Evolutionary conservation across 1,139 yeast genomes (phyloP).

Genomic region (Diutina catenulata): DNA sequence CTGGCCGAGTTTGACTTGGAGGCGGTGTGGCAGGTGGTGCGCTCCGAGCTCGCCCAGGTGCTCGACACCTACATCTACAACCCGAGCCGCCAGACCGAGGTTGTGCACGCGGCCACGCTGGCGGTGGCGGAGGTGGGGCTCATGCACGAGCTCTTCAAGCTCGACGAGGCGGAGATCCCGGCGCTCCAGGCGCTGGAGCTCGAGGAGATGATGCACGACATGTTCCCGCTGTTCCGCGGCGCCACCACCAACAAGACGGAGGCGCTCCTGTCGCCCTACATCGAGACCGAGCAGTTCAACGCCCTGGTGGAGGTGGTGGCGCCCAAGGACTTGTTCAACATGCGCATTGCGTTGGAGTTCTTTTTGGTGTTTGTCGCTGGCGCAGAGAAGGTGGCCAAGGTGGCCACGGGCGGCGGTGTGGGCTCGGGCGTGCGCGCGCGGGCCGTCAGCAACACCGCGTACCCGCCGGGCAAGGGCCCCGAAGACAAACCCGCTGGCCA

Average conservation of each 20-base stretch:
- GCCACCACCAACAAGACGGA: slow-evolving; percentile 12
- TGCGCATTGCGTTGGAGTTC: slow-evolving; percentile 60
- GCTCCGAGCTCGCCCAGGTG: slow-evolving; percentile 45
- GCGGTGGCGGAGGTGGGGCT: slow-evolving; percentile 10
- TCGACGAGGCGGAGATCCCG: slow-evolving; percentile 30
- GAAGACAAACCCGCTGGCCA: no score
- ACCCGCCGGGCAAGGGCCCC: no score
- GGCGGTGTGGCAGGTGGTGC: slow-evolving; percentile 46
- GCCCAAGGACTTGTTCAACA: slow-evolving; percentile 68
- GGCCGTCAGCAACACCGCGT: no score
- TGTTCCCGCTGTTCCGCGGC: slow-evolving; percentile 52
- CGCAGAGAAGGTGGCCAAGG: slow-evolving; percentile 12
- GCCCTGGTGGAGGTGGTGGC: slow-evolving; percentile 57
- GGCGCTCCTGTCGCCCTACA: slow-evolving; percentile 32
- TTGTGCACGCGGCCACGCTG: slow-evolving; percentile 12
- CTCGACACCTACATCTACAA: slow-evolving; percentile 40
- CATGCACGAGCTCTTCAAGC: slow-evolving; percentile 31
- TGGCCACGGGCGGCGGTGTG: not conserved
- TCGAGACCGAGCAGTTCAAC: slow-evolving; percentile 43
- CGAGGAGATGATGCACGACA: slow-evolving; percentile 35
- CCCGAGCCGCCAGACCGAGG: not conserved
- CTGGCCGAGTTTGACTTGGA: slow-evolving; percentile 21
- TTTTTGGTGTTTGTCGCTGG: slow-evolving; percentile 47
- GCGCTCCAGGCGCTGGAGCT: slow-evolving; percentile 31
- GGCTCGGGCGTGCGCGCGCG: not conserved